Conservation (phyloP, 176 grass and related monocot species). For the Ananas comosus region DNA sequence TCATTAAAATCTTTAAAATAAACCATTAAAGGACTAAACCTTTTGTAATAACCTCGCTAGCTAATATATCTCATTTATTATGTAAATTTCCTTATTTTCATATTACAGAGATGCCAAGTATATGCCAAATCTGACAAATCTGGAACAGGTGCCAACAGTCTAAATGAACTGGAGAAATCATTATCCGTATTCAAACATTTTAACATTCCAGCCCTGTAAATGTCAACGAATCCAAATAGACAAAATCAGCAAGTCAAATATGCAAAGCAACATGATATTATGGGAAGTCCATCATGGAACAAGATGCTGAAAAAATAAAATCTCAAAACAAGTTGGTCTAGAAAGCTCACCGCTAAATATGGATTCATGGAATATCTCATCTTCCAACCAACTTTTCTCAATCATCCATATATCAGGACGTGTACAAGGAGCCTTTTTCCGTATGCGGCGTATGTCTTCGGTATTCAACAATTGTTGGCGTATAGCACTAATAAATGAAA, state of each 20-base stretch:
- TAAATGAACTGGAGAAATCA: neutral
- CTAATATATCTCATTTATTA: too few relatives aligned
- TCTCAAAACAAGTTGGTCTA: neutral
- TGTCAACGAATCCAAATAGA: neutral
- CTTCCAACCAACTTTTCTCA: constrained; percentile 81
- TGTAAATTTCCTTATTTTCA: too few relatives aligned
- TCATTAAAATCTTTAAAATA: neutral
- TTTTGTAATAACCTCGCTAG: too few relatives aligned
- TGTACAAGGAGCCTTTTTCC: constrained; percentile 97
- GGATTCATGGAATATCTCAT: constrained; percentile 72
- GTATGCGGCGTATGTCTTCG: constrained; percentile 83
- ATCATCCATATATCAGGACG: constrained; percentile 98
- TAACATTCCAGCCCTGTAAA: neutral
- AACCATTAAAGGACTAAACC: too few relatives aligned
- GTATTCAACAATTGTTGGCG: constrained; percentile 92
- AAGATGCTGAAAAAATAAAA: neutral
- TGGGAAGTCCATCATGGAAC: neutral
- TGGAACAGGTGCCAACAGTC: too few relatives aligned
- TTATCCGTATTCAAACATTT: neutral
- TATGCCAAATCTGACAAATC: too few relatives aligned
- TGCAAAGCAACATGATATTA: neutral
- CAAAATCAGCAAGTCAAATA: neutral
- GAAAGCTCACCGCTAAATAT: constrained; percentile 49
- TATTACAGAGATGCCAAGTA: too few relatives aligned
- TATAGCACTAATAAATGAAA: constrained; percentile 56